phyloP scores from a whole-genome alignment of 352 stramenopile species.

The Phytophthora sojae region DNA sequence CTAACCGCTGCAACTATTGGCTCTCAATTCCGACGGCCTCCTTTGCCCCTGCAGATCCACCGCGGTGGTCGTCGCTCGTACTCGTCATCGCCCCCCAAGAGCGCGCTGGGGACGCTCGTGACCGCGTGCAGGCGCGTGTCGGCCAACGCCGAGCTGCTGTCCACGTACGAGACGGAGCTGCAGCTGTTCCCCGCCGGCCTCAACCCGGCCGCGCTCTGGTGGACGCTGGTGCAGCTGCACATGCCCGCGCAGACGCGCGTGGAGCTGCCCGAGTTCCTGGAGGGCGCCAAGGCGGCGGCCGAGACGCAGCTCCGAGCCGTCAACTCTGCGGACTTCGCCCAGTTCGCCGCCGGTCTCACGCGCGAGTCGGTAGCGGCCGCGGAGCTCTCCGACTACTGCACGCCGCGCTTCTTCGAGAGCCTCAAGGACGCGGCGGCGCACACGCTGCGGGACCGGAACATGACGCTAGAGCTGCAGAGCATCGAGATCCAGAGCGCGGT shows the following conservation, averaged over 20 bases:
- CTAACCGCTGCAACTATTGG: not conserved
- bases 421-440: conserved; percentile 27
- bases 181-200: conserved; percentile 36
- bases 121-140: conserved; percentile 27
- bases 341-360: conserved; percentile 31
- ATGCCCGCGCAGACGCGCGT: conserved; percentile 40
- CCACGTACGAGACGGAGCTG: conserved; percentile 34
- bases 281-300: conserved; percentile 38
- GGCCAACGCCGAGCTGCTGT: conserved; percentile 23
- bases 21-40: too few relatives aligned
- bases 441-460: conserved; percentile 35
- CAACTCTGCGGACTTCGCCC: conserved; percentile 47
- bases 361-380: conserved; percentile 17
- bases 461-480: conserved; percentile 50
- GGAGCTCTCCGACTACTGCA: conserved; percentile 39
- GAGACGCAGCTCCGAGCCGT: conserved; percentile 40
- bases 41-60: conserved; percentile 1
- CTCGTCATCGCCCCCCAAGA: conserved; percentile 27
- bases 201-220: conserved; percentile 34
- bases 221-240: conserved; percentile 46
- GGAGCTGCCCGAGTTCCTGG: conserved; percentile 51
- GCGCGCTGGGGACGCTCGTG: conserved; percentile 22
- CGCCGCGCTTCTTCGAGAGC: conserved; percentile 31
- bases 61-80: conserved; percentile 13
- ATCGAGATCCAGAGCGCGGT: conserved; percentile 38